Evolutionary conservation across 2,329 filamentous ascomycete species (phyloP).

Genomic region (Claviceps sp.): DNA sequence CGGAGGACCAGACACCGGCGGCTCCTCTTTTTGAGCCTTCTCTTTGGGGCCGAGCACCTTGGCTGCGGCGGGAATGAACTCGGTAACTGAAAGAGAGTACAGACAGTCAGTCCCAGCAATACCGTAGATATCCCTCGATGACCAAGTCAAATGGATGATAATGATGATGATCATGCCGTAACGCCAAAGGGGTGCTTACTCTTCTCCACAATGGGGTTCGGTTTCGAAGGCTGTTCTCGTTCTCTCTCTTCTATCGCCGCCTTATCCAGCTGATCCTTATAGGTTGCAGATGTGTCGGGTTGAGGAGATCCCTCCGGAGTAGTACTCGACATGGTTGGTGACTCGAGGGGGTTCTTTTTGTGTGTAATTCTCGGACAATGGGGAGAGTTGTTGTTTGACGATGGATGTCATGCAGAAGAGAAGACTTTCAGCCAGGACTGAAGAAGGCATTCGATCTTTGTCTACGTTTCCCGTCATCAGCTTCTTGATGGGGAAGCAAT

Average conservation of each 20-base stretch:
- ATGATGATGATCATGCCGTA: too few relatives aligned
- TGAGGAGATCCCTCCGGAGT: background rate
- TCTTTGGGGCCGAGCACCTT: constrained; percentile 26
- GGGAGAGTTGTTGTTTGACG: background rate
- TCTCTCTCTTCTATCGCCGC: constrained; percentile 22
- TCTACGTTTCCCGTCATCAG: background rate
- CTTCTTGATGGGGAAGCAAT: too few relatives aligned
- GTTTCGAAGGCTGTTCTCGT: constrained; percentile 13
- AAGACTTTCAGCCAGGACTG: background rate
- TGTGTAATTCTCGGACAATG: background rate
- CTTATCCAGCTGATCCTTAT: constrained; percentile 32
- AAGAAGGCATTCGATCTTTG: background rate
- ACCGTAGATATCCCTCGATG: background rate
- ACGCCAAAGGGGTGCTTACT: constrained; percentile 15
- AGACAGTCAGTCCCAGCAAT: background rate
- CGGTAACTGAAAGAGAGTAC: constrained; percentile 20
- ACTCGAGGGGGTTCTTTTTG: background rate
- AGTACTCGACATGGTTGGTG: constrained; percentile 6
- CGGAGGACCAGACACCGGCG: constrained; percentile 22
- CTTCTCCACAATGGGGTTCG: constrained; percentile 29
- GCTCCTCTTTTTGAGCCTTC: constrained; percentile 9
- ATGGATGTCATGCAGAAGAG: background rate
- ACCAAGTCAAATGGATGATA: background rate
- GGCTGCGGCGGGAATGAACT: constrained; percentile 29
- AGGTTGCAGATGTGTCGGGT: constrained; percentile 14